Evolutionary conservation across 371 early-diverging fungal species (phyloP).

Genomic region (Apophysomyces sp.): DNA sequence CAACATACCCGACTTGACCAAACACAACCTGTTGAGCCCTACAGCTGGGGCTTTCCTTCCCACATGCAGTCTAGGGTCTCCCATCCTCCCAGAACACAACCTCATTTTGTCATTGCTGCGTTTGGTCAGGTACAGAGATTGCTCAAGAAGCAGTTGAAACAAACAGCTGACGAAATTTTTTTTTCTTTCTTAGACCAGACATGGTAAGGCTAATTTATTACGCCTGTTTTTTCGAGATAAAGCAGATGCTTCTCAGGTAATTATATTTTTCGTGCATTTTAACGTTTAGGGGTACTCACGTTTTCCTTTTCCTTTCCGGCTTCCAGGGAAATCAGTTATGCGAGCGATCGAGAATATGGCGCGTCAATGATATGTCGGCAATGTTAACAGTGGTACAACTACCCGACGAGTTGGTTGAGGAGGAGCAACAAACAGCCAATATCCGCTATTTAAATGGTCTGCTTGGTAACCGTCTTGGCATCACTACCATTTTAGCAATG

Average conservation of each 20-base stretch:
- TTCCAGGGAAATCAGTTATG: not conserved
- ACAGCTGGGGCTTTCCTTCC: not conserved
- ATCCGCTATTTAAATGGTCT: not conserved
- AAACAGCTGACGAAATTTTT: not conserved
- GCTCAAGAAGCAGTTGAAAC: not conserved
- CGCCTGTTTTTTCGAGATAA: not conserved
- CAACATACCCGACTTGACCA: not conserved
- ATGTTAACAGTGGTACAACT: not conserved
- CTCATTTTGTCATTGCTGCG: slow-evolving; percentile 12
- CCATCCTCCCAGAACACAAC: not conserved
- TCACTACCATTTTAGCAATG: not conserved
- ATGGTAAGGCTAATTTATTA: not conserved
- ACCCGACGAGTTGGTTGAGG: not conserved
- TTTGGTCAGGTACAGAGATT: slow-evolving; percentile 7
- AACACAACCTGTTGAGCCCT: not conserved
- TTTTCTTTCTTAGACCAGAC: not conserved
- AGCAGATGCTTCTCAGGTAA: not conserved
- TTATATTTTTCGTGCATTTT: not conserved
- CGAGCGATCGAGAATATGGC: not conserved
- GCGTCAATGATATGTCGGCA: not conserved
- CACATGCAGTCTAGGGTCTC: not conserved
- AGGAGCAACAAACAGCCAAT: not conserved
- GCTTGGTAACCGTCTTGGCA: not conserved
- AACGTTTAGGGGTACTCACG: too few relatives aligned
- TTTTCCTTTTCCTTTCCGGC: too few relatives aligned